phyloP scores from a whole-genome alignment of 805 yeast species.

The Schizosaccharomyces cryophilus region DNA sequence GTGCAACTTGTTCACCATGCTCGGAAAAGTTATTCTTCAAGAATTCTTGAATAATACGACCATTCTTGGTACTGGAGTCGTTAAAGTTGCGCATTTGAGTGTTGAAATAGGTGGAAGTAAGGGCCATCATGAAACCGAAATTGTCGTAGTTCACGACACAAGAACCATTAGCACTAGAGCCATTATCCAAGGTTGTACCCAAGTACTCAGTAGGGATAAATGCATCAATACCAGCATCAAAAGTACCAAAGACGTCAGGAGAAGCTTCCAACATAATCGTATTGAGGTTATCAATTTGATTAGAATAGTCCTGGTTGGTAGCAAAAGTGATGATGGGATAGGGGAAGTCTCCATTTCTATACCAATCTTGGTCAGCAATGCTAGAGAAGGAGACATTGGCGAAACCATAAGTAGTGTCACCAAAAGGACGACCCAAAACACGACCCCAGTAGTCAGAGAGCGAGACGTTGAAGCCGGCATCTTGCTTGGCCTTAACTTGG shows the following conservation, averaged over 20 bases:
- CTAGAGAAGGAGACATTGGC: slow-evolving; percentile 36
- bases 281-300: slow-evolving; percentile 30
- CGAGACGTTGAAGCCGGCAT: slow-evolving; percentile 42
- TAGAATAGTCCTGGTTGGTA: slow-evolving; percentile 20
- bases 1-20: slow-evolving; percentile 31
- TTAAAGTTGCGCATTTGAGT: slow-evolving; percentile 5
- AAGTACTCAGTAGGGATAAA: slow-evolving; percentile 44
- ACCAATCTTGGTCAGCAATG: slow-evolving; percentile 35
- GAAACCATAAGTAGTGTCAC: slow-evolving; percentile 35
- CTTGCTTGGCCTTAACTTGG: slow-evolving; percentile 25
- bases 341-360: slow-evolving; percentile 39
- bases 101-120: slow-evolving; percentile 25
- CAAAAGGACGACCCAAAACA: slow-evolving; percentile 45
- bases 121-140: slow-evolving; percentile 45
- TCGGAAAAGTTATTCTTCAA: slow-evolving; percentile 9
- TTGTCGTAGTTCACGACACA: slow-evolving; percentile 53
- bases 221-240: slow-evolving; percentile 52
- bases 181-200: slow-evolving; percentile 41
- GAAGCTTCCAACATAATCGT: slow-evolving; percentile 31
- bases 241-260: slow-evolving; percentile 60
- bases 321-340: slow-evolving; percentile 41
- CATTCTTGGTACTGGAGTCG: slow-evolving; percentile 1
- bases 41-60: slow-evolving; percentile 1
- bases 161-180: slow-evolving; percentile 22
- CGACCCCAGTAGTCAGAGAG: slow-evolving; percentile 66